Evolutionary conservation across 1,284 basidiomycete species (phyloP).

Genomic region (Cystobasidiaceae sp.): DNA sequence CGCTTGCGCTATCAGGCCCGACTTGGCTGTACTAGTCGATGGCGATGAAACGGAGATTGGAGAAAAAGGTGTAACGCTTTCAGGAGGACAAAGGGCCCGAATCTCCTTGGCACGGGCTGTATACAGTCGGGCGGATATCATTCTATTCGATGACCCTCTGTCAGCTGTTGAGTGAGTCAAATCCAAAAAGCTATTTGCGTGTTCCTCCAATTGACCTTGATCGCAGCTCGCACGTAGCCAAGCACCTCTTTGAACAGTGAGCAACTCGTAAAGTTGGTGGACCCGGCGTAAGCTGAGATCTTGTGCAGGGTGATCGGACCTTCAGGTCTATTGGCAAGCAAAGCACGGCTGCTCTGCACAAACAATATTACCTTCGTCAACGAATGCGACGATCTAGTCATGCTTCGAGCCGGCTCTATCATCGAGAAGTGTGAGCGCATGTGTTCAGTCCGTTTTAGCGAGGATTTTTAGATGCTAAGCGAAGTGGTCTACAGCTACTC

Average conservation of each 20-base stretch:
- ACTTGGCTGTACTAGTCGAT: constrained; percentile 66
- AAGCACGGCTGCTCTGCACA: constrained; percentile 82
- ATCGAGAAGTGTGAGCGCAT: constrained; percentile 59
- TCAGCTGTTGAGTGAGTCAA: constrained; percentile 54
- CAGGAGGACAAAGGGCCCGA: constrained; percentile 67
- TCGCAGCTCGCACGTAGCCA: constrained; percentile 38
- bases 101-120: constrained; percentile 73
- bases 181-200: background rate
- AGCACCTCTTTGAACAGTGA: constrained; percentile 58
- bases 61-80: constrained; percentile 58
- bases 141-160: constrained; percentile 57
- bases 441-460: background rate
- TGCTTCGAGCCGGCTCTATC: constrained; percentile 76
- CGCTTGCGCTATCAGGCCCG: constrained; percentile 80
- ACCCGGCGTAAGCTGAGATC: constrained; percentile 33
- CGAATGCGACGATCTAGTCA: constrained; percentile 72
- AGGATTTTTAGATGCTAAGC: background rate
- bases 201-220: background rate
- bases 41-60: constrained; percentile 73
- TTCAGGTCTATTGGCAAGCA: constrained; percentile 71
- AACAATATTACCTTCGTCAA: constrained; percentile 81
- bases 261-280: constrained; percentile 30
- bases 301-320: constrained; percentile 69
- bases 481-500: constrained; percentile 3
- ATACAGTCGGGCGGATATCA: constrained; percentile 67